A percentile compares a stretch with the other conserved stretches of the same genome.
Evolutionary conservation across 257 asterid genomes (phyloP).

Genomic region (Solanum chiquidenum): DNA sequence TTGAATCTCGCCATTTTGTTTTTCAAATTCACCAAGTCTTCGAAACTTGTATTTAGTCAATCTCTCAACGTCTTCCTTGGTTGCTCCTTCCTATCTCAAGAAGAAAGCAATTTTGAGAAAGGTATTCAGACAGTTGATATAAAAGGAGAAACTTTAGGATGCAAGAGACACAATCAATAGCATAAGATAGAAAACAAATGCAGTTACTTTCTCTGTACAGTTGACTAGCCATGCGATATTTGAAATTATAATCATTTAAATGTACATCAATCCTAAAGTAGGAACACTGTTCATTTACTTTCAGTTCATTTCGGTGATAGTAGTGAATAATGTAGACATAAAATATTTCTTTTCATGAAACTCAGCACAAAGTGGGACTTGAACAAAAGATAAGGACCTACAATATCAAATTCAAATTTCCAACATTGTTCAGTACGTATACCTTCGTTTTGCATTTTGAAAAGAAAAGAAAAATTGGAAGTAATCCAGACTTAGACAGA

Average conservation of each 20-base stretch:
- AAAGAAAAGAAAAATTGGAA: background rate
- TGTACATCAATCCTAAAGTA: background rate
- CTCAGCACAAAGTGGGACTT: background rate
- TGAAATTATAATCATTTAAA: background rate
- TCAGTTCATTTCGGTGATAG: background rate
- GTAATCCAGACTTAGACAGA: background rate
- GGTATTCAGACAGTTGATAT: background rate
- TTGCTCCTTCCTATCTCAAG: constrained; percentile 86
- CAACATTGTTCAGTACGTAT: background rate
- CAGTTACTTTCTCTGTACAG: background rate
- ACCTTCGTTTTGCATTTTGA: background rate
- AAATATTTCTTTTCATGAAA: background rate
- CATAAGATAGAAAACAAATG: background rate
- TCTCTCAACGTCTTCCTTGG: constrained; percentile 87
- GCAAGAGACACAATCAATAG: background rate
- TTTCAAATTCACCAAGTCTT: constrained; percentile 86
- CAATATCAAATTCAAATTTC: background rate
- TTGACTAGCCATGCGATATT: background rate
- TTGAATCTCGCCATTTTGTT: constrained; percentile 83
- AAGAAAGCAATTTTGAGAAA: background rate
- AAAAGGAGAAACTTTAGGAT: background rate
- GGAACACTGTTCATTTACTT: background rate
- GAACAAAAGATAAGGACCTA: background rate
- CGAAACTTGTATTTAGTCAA: constrained; percentile 74
- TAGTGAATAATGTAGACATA: background rate